Base-by-base conservation (phyloP, 139 green algal species). In the Yamagishiella unicocca region DNA sequence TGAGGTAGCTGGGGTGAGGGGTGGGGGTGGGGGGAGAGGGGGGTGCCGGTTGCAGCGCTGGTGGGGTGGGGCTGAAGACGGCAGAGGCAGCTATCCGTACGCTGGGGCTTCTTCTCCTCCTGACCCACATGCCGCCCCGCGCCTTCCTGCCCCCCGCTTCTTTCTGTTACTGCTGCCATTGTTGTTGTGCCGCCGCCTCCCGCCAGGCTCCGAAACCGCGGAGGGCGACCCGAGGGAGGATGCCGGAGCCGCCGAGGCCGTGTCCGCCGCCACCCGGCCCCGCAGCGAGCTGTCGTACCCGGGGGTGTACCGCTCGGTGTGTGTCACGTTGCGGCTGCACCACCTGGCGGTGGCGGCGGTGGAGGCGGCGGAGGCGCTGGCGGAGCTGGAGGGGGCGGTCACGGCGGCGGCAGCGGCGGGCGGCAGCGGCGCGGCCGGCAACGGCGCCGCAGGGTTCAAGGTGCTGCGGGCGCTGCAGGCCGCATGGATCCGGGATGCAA, bases 341-440 rank as follows among this genome's bases (percentile, higher is more conserved):
- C 94, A 99, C 93, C 90, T 99, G 85, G 94, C 95, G 27, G 96
- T 99, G 37, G 91, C 84, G 50, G 95, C 96, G 43, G 42, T 97
- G 33, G 83, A 95, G 87, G 93, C 89, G 75, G 91, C 89, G 46
- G 64, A 91, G 25, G 66, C 91, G 35, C 64, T 97, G 38, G 90
- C 90, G 33, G 96, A 97, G 83, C 67, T 97, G 74, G 96, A 97
- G 87, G 96, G 96, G 43, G 72, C 42, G 40, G 70, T 40, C 29
- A 46, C 38, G 0, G 87, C 84, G 0, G 46, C 89, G 4, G 62
- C 93, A 25, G 31, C 93, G 21, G 92, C 94, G 89, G 33, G 92
- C 17, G 77, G 43, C 4, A 61, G 40, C 12, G 62, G 61, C 12
- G 77, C 55, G 4, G 77, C n/a, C 10, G 58, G 54, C 14, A 21